phyloP scores from a whole-genome alignment of 2,329 filamentous ascomycete species.

The Pseudopithomyces chartarum region DNA sequence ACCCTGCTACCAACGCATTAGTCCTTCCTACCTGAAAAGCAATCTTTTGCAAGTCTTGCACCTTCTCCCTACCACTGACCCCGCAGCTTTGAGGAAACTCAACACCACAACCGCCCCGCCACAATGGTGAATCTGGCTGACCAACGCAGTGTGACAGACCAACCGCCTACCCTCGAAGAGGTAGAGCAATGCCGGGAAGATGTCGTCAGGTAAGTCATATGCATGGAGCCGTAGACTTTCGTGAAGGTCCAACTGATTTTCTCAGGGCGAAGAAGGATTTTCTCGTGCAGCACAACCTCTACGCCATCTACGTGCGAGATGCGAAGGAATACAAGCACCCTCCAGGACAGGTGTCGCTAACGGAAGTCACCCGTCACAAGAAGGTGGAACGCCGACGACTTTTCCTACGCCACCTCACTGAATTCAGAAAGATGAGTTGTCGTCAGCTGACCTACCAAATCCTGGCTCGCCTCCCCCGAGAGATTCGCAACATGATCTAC shows the following conservation, averaged over 20 bases:
- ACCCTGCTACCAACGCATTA: too few species aligned
- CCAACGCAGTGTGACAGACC: not conserved
- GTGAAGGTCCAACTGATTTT: not conserved
- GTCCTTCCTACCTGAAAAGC: too few species aligned
- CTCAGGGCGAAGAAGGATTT: too few species aligned
- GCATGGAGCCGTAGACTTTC: not conserved
- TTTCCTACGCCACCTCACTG: not conserved
- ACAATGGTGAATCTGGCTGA: not conserved
- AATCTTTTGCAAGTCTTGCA: too few species aligned
- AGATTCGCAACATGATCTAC: constrained; percentile 1
- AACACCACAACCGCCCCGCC: not conserved
- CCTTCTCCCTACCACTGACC: too few species aligned
- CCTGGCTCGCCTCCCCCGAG: not conserved
- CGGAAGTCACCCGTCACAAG: not conserved
- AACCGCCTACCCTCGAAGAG: not conserved
- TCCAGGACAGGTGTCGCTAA: too few species aligned
- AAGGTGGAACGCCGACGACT: not conserved
- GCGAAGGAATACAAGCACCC: too few species aligned
- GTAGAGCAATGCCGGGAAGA: not conserved
- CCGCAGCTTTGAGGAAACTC: not conserved
- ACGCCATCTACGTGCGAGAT: too few species aligned
- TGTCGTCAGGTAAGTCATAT: not conserved
- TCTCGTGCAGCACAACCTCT: too few species aligned
- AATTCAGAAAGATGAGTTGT: not conserved
- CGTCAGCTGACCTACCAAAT: not conserved